phyloP scores from a whole-genome alignment of 2,329 filamentous ascomycete genomes.

The Talaromyces atroroseus region DNA sequence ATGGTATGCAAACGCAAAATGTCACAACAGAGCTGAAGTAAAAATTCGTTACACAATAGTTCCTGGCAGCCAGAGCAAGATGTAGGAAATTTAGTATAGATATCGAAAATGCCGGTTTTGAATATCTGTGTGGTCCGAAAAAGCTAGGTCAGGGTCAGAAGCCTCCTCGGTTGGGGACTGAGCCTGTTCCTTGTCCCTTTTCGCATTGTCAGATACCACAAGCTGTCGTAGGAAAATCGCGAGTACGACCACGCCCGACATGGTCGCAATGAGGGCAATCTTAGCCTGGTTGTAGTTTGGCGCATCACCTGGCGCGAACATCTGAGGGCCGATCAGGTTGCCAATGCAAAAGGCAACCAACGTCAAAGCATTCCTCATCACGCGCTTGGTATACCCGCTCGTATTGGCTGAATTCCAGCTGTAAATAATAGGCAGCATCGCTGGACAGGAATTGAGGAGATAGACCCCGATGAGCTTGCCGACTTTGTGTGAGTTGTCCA shows the following conservation, averaged over 20 bases:
- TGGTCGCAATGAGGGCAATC: background rate
- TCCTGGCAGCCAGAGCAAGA: too few species aligned
- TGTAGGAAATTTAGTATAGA: background rate
- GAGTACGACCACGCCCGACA: background rate
- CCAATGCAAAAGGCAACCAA: background rate
- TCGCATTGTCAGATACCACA: background rate
- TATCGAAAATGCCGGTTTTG: background rate
- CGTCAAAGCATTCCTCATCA: background rate
- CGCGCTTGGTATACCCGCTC: slow-evolving; percentile 1
- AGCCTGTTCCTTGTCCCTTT: background rate
- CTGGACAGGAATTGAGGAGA: background rate
- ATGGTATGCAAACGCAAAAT: too few species aligned
- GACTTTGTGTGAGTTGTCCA: background rate
- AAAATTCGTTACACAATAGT: too few species aligned
- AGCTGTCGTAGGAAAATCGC: background rate
- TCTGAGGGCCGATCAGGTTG: slow-evolving; percentile 1
- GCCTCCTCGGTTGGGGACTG: background rate
- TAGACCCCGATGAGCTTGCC: slow-evolving; percentile 1
- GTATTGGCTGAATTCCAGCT: slow-evolving; percentile 4
- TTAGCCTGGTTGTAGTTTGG: slow-evolving; percentile 1
- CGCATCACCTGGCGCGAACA: background rate
- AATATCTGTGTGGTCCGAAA: background rate
- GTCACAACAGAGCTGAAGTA: too few species aligned
- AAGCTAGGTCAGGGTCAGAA: background rate
- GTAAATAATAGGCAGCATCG: slow-evolving; percentile 3